These are phyloP conservation scores for Pseudopyricularia cyperi DNA, from an alignment of 2,329 filamentous ascomycete genomes.

Conservation along the genomic window DNA sequence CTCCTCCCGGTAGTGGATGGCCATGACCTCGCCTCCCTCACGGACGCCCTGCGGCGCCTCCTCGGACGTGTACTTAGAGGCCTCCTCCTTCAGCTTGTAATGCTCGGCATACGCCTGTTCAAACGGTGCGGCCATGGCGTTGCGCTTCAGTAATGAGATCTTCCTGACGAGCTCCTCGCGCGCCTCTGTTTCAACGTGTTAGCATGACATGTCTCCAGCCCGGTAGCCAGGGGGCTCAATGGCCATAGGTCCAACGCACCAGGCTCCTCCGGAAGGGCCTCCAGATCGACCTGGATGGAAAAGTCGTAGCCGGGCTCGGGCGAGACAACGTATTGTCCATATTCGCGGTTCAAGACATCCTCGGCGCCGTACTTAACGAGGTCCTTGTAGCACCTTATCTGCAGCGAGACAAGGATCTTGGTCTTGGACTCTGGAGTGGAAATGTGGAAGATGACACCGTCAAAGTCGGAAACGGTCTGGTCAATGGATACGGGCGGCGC, in stretches of 20 bases:
- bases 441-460: slow-evolving; percentile 96
- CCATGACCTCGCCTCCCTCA: slow-evolving; percentile 86
- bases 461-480: slow-evolving; percentile 97
- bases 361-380: slow-evolving; percentile 87
- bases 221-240: not conserved
- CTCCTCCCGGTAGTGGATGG: slow-evolving; percentile 96
- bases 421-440: slow-evolving; percentile 90
- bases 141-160: slow-evolving; percentile 87
- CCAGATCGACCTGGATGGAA: slow-evolving; percentile 79
- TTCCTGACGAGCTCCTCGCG: slow-evolving; percentile 77
- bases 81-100: slow-evolving; percentile 72
- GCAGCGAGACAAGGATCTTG: slow-evolving; percentile 87
- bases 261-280: slow-evolving; percentile 70
- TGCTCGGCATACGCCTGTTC: slow-evolving; percentile 94
- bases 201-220: not conserved
- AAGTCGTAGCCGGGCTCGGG: slow-evolving; percentile 94
- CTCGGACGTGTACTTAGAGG: slow-evolving; percentile 85
- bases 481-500: slow-evolving; percentile 81
- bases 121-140: slow-evolving; percentile 97
- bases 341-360: slow-evolving; percentile 84
- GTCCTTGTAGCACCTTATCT: slow-evolving; percentile 90
- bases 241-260: slow-evolving; percentile 15
- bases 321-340: slow-evolving; percentile 76
- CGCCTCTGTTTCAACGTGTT: slow-evolving; percentile 43
- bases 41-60: slow-evolving; percentile 80